These are phyloP conservation scores for Polygonum maritimum DNA, from an alignment of 148 eudicot genomes.

Conservation along the genomic window DNA sequence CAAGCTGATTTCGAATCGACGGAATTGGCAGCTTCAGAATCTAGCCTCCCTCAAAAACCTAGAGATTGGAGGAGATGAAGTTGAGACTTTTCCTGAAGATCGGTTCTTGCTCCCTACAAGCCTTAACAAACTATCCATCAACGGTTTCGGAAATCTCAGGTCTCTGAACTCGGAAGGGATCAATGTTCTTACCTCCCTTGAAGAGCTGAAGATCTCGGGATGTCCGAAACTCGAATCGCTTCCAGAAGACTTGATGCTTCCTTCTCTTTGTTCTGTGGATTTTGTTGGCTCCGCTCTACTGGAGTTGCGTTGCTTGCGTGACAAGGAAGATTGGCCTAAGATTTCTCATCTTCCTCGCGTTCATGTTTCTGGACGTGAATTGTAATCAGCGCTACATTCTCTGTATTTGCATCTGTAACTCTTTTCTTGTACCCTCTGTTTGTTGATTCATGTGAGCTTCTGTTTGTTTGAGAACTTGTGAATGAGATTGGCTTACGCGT, in stretches of 20 bases:
- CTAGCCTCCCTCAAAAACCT: neutral
- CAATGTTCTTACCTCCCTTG: neutral
- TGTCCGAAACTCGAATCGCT: neutral
- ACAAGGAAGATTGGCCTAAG: slow-evolving; percentile 5
- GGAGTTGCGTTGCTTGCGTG: neutral
- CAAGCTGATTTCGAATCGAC: neutral
- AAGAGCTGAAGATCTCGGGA: slow-evolving; percentile 1
- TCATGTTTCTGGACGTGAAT: neutral
- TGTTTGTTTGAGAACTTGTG: neutral
- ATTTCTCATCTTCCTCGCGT: neutral
- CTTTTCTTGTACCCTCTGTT: neutral
- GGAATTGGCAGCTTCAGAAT: neutral
- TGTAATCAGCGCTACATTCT: neutral
- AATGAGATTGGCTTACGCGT: neutral
- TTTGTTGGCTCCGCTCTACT: neutral
- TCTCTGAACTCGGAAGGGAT: neutral
- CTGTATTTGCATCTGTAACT: neutral
- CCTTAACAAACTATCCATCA: neutral
- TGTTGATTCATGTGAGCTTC: neutral
- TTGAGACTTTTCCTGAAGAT: neutral
- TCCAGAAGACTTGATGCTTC: neutral
- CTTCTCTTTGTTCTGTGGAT: slow-evolving; percentile 5
- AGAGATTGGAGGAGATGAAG: neutral
- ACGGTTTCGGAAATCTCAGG: slow-evolving; percentile 1
- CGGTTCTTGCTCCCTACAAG: neutral